Conservation (phyloP, 768 basidiomycete genomes). For the Serendipita sp. region DNA sequence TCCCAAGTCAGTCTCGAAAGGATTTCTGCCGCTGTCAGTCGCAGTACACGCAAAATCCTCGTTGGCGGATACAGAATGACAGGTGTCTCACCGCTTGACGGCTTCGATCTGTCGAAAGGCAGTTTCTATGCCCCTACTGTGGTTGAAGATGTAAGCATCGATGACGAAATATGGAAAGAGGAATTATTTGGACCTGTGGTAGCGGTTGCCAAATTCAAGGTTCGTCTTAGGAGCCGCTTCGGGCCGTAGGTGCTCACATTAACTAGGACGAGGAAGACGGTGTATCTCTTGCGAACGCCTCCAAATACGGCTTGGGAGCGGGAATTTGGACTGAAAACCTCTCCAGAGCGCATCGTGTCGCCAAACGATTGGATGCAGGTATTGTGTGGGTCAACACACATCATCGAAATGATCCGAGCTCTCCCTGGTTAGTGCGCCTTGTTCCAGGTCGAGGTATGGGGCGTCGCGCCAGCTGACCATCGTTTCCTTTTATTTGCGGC, state of each 20-base stretch:
- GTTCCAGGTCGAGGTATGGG: not conserved
- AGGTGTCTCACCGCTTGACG: slow-evolving; percentile 48
- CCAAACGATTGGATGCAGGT: slow-evolving; percentile 53
- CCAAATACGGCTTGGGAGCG: slow-evolving; percentile 67
- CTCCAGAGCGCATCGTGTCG: slow-evolving; percentile 59
- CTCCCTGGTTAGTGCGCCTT: slow-evolving; percentile 50
- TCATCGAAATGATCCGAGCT: slow-evolving; percentile 78
- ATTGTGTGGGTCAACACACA: slow-evolving; percentile 82
- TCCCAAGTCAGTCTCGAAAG: slow-evolving; percentile 46
- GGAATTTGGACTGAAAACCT: slow-evolving; percentile 67
- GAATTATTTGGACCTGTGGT: slow-evolving; percentile 83
- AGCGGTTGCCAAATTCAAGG: slow-evolving; percentile 39
- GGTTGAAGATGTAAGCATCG: slow-evolving; percentile 36
- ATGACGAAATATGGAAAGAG: slow-evolving; percentile 61
- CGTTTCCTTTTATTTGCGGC: not conserved
- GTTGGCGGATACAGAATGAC: slow-evolving; percentile 52
- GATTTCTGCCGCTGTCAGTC: slow-evolving; percentile 35
- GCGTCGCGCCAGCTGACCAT: slow-evolving; percentile 1
- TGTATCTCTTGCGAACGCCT: slow-evolving; percentile 51
- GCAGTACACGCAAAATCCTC: slow-evolving; percentile 35
- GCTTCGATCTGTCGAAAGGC: slow-evolving; percentile 52
- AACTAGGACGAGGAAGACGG: slow-evolving; percentile 47
- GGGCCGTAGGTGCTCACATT: not conserved
- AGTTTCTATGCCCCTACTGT: slow-evolving; percentile 72
- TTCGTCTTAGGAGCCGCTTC: slow-evolving; percentile 20